Conservation (phyloP, 2,329 filamentous ascomycete genomes). For the Colletotrichum tabaci region DNA sequence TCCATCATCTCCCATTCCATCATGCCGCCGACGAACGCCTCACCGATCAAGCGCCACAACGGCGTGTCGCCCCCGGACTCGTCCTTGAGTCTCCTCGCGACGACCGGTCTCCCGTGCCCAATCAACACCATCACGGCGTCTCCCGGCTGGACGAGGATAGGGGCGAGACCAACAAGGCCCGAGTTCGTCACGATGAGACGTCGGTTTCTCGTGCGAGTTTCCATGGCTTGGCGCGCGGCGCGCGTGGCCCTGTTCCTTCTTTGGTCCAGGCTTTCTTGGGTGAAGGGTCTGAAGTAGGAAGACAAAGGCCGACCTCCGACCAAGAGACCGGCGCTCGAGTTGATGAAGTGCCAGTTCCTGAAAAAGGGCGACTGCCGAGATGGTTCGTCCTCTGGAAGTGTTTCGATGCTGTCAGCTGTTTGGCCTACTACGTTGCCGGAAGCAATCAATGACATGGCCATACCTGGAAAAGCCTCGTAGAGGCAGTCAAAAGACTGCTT, state of each 20-base stretch:
- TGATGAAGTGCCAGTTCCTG: slow-evolving; percentile 18
- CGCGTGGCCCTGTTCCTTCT: neutral
- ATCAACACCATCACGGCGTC: slow-evolving; percentile 16
- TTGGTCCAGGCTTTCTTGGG: neutral
- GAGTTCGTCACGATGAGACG: slow-evolving; percentile 10
- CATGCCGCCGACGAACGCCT: slow-evolving; percentile 12
- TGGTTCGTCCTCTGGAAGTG: neutral
- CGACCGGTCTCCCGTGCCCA: slow-evolving; percentile 11
- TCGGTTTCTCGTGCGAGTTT: slow-evolving; percentile 7
- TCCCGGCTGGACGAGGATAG: slow-evolving; percentile 7
- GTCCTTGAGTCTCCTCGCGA: slow-evolving; percentile 4
- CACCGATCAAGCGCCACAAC: slow-evolving; percentile 1
- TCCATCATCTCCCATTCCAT: slow-evolving; percentile 24
- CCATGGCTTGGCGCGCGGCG: slow-evolving; percentile 17
- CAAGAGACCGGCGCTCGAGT: slow-evolving; percentile 2
- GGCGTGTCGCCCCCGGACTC: neutral
- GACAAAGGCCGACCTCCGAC: neutral
- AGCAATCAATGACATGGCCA: neutral
- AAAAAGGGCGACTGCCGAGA: neutral
- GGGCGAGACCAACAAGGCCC: slow-evolving; percentile 12
- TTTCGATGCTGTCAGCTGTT: neutral
- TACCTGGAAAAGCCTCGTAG: slow-evolving; percentile 12
- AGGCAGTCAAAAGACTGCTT: slow-evolving; percentile 9
- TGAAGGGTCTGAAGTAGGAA: slow-evolving; percentile 9
- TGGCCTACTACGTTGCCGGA: neutral